A percentile compares a stretch with the other conserved stretches of the same genome.
These are phyloP conservation scores for Lipomyces japonicus DNA, from an alignment of 805 yeast genomes.

Conservation along the genomic window DNA sequence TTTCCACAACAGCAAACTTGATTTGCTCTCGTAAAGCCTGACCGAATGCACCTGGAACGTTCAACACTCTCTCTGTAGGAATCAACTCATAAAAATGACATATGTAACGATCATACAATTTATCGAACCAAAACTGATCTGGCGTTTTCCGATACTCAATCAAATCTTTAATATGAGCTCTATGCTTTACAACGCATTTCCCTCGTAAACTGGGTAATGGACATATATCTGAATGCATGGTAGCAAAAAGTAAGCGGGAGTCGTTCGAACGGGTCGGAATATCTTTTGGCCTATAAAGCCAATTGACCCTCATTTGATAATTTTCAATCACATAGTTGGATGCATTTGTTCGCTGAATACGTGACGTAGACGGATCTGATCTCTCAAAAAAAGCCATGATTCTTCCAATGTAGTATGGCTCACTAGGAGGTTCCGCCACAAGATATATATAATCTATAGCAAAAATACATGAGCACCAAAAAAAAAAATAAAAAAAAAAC, in stretches of 20 bases:
- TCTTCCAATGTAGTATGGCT: slow-evolving; percentile 86
- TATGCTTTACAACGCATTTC: slow-evolving; percentile 62
- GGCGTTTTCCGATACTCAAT: slow-evolving; percentile 56
- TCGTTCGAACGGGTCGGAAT: slow-evolving; percentile 64
- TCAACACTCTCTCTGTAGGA: slow-evolving; percentile 55
- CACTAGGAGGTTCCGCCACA: slow-evolving; percentile 90
- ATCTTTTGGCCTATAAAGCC: slow-evolving; percentile 89
- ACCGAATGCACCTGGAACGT: slow-evolving; percentile 56
- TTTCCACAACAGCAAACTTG: slow-evolving; percentile 71
- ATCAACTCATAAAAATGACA: slow-evolving; percentile 74
- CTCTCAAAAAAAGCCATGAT: slow-evolving; percentile 64
- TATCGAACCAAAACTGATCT: slow-evolving; percentile 76
- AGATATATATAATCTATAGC: slow-evolving; percentile 63
- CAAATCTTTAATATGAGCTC: slow-evolving; percentile 58
- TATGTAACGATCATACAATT: slow-evolving; percentile 82
- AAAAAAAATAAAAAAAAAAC: slow-evolving; percentile 1
- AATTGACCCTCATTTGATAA: slow-evolving; percentile 67
- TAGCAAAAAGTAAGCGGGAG: slow-evolving; percentile 72
- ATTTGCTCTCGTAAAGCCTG: slow-evolving; percentile 63
- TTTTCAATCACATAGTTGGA: slow-evolving; percentile 47
- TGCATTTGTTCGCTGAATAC: slow-evolving; percentile 3
- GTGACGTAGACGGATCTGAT: slow-evolving; percentile 6
- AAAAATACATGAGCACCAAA: neutral
- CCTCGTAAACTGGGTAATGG: slow-evolving; percentile 77
- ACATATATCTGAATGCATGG: slow-evolving; percentile 81